Base-by-base conservation (phyloP, 2,329 filamentous ascomycete species). In the Dothistroma pini region DNA sequence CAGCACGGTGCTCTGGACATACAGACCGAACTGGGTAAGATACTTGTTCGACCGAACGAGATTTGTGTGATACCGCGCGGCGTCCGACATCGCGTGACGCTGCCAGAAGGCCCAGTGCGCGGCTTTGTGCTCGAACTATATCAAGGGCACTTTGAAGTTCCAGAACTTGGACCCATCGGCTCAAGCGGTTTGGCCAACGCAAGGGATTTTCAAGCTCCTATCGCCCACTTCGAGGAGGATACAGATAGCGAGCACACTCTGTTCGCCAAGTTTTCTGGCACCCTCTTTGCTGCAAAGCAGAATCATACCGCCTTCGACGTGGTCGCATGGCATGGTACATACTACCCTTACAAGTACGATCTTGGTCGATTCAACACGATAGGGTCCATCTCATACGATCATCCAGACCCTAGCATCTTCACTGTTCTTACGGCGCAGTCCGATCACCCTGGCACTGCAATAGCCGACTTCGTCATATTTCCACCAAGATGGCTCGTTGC, bases 401-500 rank as follows among this genome's bases (percentile, higher is more conserved):
- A 89, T 64, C 84, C 84, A 2, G 87, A 89, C 65, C 87, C 87
- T 0, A 84, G 81, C 10, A 84, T 89, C 67, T 89, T 84, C 74
- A 86, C 86, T 0, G 87, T 90, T 4, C 79, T 89, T 25, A 85
- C 87, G 1, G 86, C 85, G 1, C 85, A 82, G 29, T 85, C 84
- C 5, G 76, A 79, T 59, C 76, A 77, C n/a, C 75, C 80, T 4
- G 81, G 81, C 9, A 83, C 83, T 0, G 80, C 84, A 0, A 76
- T 88, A 2, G 86, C 86, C 7, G 88, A 90, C 76, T 89, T 90
- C 67, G 85, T 89, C 69, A 86, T 89, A 73, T 89, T 90, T 76
- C 86, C 87, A 10, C 87, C 88, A 1, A 81, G 87, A 55, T 90
- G 87, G 87, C 81, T 89, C 35, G 86, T 89, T 0, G 83, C 82